Conservation (phyloP, 257 asterid genomes). For the Solanum chmielewskii region DNA sequence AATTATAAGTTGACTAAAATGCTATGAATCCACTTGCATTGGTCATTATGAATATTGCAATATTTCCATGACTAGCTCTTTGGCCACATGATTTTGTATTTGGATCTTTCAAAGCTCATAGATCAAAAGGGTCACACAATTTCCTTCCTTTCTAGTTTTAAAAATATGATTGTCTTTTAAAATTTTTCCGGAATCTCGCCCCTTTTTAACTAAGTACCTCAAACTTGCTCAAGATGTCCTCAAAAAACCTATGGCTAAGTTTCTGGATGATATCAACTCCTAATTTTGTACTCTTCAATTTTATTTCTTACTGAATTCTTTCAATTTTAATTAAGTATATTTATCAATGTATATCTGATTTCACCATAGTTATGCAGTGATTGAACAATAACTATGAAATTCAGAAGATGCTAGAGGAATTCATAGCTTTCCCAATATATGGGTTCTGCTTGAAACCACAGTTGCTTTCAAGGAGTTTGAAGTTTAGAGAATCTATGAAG, state of each 20-base stretch:
- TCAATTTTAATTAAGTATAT: not conserved
- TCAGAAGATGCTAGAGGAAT: slow-evolving; percentile 11
- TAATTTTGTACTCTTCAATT: slow-evolving; percentile 17
- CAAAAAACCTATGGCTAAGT: not conserved
- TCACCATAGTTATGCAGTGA: not conserved
- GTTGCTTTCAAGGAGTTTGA: slow-evolving; percentile 8
- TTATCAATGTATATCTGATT: not conserved
- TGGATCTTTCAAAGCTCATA: slow-evolving; percentile 31
- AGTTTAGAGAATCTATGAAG: not conserved
- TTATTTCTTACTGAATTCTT: slow-evolving; percentile 10
- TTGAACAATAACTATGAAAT: not conserved
- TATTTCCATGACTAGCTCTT: slow-evolving; percentile 20
- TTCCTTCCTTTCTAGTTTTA: slow-evolving; percentile 40
- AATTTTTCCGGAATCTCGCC: slow-evolving; percentile 17
- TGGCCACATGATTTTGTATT: slow-evolving; percentile 42
- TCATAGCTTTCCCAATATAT: slow-evolving; percentile 4
- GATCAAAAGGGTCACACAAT: slow-evolving; percentile 38
- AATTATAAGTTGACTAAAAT: too few relatives aligned
- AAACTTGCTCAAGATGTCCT: slow-evolving; percentile 2
- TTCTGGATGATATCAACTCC: slow-evolving; percentile 7
- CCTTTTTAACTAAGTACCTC: too few relatives aligned
- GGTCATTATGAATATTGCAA: too few relatives aligned
- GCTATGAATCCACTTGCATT: too few relatives aligned
- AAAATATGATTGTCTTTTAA: not conserved
- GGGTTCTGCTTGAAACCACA: slow-evolving; percentile 15